Percentiles rank a stretch among this genome's conserved stretches.
These are phyloP conservation scores for Neoboletus brunneissimus DNA, from an alignment of 768 basidiomycete genomes.

Conservation along the genomic window DNA sequence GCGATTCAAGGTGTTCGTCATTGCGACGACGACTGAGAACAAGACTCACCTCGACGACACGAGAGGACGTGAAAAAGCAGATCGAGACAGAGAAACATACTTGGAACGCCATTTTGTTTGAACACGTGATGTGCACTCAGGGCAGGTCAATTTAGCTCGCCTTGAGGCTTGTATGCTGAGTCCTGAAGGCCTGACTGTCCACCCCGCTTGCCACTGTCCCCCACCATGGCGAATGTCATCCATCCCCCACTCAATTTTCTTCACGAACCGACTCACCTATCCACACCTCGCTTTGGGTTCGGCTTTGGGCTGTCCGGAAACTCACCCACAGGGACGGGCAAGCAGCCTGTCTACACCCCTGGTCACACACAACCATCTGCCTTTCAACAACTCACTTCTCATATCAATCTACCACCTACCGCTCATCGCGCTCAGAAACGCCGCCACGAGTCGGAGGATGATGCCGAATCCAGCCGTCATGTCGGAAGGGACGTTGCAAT, in stretches of 20 bases:
- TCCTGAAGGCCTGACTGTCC: background rate
- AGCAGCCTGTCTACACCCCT: conserved; percentile 45
- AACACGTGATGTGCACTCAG: conserved; percentile 36
- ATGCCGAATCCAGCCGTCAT: conserved; percentile 40
- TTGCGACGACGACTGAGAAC: conserved; percentile 20
- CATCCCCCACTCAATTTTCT: conserved; percentile 65
- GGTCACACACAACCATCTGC: conserved; percentile 42
- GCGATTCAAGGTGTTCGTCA: conserved; percentile 83
- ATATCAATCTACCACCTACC: conserved; percentile 41
- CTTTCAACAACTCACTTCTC: conserved; percentile 55
- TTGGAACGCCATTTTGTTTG: conserved; percentile 5
- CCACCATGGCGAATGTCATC: conserved; percentile 69
- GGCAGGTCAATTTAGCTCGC: conserved; percentile 29
- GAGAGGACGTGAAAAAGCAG: background rate
- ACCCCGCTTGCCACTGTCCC: conserved; percentile 14
- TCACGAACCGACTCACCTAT: conserved; percentile 54
- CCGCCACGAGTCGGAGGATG: conserved; percentile 68
- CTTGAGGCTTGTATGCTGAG: conserved; percentile 10
- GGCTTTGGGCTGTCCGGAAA: conserved; percentile 60
- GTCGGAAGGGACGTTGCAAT: conserved; percentile 61
- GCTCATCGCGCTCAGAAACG: conserved; percentile 56
- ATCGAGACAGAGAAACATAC: conserved; percentile 1
- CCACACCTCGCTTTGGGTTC: conserved; percentile 67
- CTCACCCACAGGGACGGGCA: conserved; percentile 43
- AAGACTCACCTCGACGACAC: conserved; percentile 32